phyloP scores from a whole-genome alignment of 495 filamentous ascomycete genomes.

The Chaetomium cochliodes region DNA sequence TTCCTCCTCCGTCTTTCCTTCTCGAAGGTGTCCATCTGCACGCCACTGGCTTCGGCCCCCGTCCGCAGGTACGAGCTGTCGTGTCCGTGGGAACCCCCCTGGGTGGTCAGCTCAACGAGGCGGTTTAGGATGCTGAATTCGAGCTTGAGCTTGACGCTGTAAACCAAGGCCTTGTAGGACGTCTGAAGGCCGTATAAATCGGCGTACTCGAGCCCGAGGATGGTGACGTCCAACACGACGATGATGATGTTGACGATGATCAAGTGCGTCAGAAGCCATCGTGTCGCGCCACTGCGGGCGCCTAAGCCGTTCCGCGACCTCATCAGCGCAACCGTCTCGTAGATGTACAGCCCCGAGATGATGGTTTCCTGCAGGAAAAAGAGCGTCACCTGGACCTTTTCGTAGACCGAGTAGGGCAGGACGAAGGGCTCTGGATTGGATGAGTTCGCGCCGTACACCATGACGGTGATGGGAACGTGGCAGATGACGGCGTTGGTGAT shows the following conservation, averaged over 20 bases:
- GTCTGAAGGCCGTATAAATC: slow-evolving; percentile 59
- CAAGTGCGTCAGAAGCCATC: slow-evolving; percentile 59
- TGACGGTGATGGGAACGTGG: slow-evolving; percentile 57
- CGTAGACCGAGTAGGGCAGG: slow-evolving; percentile 54
- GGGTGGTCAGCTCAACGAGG: slow-evolving; percentile 26
- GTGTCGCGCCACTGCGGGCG: slow-evolving; percentile 28
- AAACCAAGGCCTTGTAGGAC: slow-evolving; percentile 59
- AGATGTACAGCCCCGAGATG: slow-evolving; percentile 61
- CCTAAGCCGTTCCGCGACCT: slow-evolving; percentile 31
- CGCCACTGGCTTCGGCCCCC: background rate
- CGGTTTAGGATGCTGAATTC: slow-evolving; percentile 61
- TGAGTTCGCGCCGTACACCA: slow-evolving; percentile 58
- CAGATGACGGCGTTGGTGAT: slow-evolving; percentile 53
- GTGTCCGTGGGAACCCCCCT: background rate
- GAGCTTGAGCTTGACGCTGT: slow-evolving; percentile 65
- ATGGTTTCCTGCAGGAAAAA: slow-evolving; percentile 63
- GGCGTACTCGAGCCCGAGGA: slow-evolving; percentile 57
- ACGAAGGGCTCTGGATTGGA: slow-evolving; percentile 33
- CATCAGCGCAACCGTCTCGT: slow-evolving; percentile 40
- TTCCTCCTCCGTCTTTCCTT: background rate
- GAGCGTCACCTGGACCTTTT: slow-evolving; percentile 63
- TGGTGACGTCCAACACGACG: slow-evolving; percentile 43
- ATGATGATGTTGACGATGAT: slow-evolving; percentile 58
- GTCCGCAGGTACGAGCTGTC: background rate
- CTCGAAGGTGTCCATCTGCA: background rate